Base-by-base conservation (phyloP, 2,329 filamentous ascomycete species). In the Lanzia echinophila region DNA sequence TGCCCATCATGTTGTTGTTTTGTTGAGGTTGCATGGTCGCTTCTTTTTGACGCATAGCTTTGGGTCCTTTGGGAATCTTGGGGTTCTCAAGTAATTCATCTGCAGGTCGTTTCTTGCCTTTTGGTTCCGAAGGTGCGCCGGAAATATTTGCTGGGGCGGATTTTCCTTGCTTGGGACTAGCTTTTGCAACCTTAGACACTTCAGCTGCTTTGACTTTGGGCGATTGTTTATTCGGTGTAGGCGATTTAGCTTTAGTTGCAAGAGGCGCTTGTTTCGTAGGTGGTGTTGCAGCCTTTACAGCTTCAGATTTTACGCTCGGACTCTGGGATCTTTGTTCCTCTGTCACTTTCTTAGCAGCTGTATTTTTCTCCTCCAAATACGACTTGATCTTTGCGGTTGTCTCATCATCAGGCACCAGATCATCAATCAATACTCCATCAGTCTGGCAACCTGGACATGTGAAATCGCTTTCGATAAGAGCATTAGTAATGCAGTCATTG, bases 401-500 rank as follows among this genome's bases (percentile, higher is more conserved):
- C 63, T 94, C 89, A 61, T 89, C 86, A 72, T 97, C 90, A 60
- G 84, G 74, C 68, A 85, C 82, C 63, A 99, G 81, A 72, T 96
- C 87, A 79, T 96, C 92, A 73, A 97, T 88, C 66, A 96, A 78
- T 61, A 96, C 89, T 67, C 89, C 89, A 69, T 96, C 90, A 59
- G 86, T 87, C 73, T 88, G 83, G 77, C 94, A 99, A 63, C 85
- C 86, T 60, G 94, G 94, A 73, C 94, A 99, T 72, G 91, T 79
- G 74, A 99, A 90, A 79, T 99, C 94, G 81, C 87, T 94, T 78
- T 97, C 91, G 74, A 96, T 92, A 73, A 99, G 85, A 73, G 91
- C 89, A 82, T 96, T 96, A 71, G 94, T 95, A 75, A 99, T 96
- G 86, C 94, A 99, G 71, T 96, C 90, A 82, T 94, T 94, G 81